Evolutionary conservation across 75 land plant genomes (phyloP).

Genomic region (Sequoia sempervirens): DNA sequence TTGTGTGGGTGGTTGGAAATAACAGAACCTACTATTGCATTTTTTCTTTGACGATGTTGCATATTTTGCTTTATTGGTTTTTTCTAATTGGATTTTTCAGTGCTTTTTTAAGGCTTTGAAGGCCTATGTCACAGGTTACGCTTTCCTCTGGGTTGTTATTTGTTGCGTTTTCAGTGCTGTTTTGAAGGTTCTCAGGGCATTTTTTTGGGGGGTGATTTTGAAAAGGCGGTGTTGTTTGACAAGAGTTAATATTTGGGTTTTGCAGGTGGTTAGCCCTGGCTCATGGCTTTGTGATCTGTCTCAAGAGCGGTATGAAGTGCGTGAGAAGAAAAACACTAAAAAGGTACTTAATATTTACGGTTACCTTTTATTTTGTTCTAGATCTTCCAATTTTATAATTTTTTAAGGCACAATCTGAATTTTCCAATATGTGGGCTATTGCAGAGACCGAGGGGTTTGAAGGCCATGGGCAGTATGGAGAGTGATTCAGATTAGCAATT

Average conservation of each 20-base stretch:
- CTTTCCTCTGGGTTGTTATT: background rate
- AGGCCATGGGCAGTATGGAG: conserved; percentile 82
- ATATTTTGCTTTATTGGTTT: background rate
- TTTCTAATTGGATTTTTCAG: background rate
- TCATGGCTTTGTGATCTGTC: conserved; percentile 67
- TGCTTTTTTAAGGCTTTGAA: too few species aligned
- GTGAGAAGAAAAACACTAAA: conserved; percentile 68
- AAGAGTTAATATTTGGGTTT: background rate
- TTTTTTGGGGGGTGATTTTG: too few species aligned
- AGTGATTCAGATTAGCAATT: conserved; percentile 65
- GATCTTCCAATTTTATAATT: background rate
- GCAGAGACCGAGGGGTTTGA: conserved; percentile 93
- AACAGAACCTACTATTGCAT: too few species aligned
- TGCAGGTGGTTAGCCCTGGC: conserved; percentile 69
- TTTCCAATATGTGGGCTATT: background rate
- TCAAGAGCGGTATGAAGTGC: conserved; percentile 70
- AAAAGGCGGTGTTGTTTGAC: background rate
- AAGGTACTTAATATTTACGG: conserved; percentile 60
- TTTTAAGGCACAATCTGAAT: background rate
- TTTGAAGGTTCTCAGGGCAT: background rate
- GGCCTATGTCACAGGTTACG: background rate
- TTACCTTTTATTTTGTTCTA: background rate
- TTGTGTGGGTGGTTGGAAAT: too few species aligned
- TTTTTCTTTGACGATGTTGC: background rate
- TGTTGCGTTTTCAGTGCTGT: background rate